Evolutionary conservation across 345 rosid genomes (phyloP), one percentile per base, ranked within the genome.

Genomic region (Kandelia obovata): DNA sequence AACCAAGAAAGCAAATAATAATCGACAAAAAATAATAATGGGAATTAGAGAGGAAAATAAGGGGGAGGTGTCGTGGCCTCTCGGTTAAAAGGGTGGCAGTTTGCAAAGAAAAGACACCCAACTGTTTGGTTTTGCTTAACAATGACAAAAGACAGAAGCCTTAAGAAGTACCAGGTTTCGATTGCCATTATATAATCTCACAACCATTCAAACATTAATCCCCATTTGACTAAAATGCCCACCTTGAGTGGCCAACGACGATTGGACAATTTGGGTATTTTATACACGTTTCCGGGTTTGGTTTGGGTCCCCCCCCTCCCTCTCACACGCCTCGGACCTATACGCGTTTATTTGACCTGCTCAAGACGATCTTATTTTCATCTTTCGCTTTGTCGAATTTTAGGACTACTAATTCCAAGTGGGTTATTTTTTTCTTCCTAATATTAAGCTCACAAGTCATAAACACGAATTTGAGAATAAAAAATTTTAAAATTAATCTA

Each of bases 21-120:
- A 39, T 10, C 0, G 13, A n/a, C 26, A 28, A 31, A 3, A 20
- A 10, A 53, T 23, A 49, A 47, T n/a, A 51, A 28, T 6, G 20
- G 6, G 23, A 23, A 7, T 7, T 25, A 11, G 21, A 2, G 10
- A 35, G 21, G 10, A 6, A 17, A 23, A 5, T 26, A 8, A 39
- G 5, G 0, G 0, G 1, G 3, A 43, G 0, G 17, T 4, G 17
- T 25, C 20, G 43, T 20, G 15, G 66, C 66, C 51, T 47, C 65
- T 35, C 66, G 65, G 78, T 39, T 9, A 64, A 58, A 43, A 59
- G 56, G 71, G 63, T 43, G 67, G 67, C 75, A 52, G 71, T 64
- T 70, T 43, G 67, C 46, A 5, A 67, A 27, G 53, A 28, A 47
- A 52, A 37, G 7, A 19, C 49, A 16, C 19, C 1, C 4, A 43